These are phyloP conservation scores for Vanderwaltozyma tropicalis DNA, from an alignment of 805 yeast genomes.

Conservation along the genomic window DNA sequence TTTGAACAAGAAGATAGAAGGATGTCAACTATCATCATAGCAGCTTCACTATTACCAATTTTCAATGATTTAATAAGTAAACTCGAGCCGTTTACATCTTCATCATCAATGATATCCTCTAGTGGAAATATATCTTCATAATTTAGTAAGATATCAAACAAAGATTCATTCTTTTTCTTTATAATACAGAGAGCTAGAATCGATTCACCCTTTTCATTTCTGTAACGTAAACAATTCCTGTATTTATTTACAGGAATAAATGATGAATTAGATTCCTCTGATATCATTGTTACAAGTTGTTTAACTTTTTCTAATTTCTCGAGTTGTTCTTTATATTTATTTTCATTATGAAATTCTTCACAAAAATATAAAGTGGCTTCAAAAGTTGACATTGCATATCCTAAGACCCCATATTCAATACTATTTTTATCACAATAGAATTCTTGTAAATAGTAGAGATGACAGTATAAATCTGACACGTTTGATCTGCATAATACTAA, in stretches of 20 bases:
- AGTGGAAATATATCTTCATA: slow-evolving; percentile 43
- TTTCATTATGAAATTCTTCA: slow-evolving; percentile 8
- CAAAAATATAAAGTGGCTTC: slow-evolving; percentile 72
- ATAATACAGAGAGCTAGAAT: slow-evolving; percentile 52
- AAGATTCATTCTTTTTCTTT: slow-evolving; percentile 35
- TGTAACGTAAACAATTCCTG: slow-evolving; percentile 26
- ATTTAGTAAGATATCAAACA: slow-evolving; percentile 37
- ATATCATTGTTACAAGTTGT: neutral
- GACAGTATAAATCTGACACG: slow-evolving; percentile 48
- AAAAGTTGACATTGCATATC: slow-evolving; percentile 71
- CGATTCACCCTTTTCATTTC: slow-evolving; percentile 59
- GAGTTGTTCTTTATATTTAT: neutral
- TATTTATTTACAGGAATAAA: slow-evolving; percentile 4
- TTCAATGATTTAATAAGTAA: slow-evolving; percentile 55
- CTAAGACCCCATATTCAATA: slow-evolving; percentile 48
- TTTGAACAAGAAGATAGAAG: slow-evolving; percentile 34
- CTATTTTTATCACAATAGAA: slow-evolving; percentile 35
- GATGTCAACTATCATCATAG: slow-evolving; percentile 37
- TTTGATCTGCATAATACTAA: slow-evolving; percentile 58
- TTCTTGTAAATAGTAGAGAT: slow-evolving; percentile 52
- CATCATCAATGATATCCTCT: slow-evolving; percentile 61
- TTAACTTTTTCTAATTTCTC: neutral
- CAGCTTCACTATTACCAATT: slow-evolving; percentile 38
- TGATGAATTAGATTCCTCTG: neutral
- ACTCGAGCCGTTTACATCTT: slow-evolving; percentile 42